Evolutionary conservation across 768 basidiomycete genomes (phyloP).

Genomic region (Trametes sanguinea): DNA sequence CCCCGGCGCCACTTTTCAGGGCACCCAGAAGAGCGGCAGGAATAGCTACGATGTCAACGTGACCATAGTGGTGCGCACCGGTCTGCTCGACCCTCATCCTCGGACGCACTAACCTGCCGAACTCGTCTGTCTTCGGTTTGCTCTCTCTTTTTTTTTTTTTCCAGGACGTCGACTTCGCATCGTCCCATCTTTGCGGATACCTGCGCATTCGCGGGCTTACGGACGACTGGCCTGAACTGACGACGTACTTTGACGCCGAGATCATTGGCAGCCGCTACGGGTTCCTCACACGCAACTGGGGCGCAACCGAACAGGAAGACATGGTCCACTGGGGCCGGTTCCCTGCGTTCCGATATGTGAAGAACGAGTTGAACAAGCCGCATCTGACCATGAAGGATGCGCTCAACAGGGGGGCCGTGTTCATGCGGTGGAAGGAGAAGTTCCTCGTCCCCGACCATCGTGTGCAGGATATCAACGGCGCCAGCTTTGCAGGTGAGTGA

Average conservation of each 20-base stretch:
- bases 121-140: too few species aligned
- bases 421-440: constrained; percentile 97
- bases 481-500: constrained; percentile 88
- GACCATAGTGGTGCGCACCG: constrained; percentile 77
- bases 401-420: constrained; percentile 72
- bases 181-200: constrained; percentile 79
- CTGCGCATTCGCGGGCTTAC: constrained; percentile 91
- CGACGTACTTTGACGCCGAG: constrained; percentile 96
- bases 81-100: constrained; percentile 39
- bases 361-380: constrained; percentile 76
- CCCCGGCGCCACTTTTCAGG: constrained; percentile 85
- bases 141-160: constrained; percentile 5
- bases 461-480: constrained; percentile 91
- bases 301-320: constrained; percentile 89
- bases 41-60: constrained; percentile 95
- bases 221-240: constrained; percentile 92
- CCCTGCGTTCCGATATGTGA: constrained; percentile 83
- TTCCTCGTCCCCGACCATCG: constrained; percentile 95
- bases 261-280: constrained; percentile 91
- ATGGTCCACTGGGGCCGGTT: constrained; percentile 94
- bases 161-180: constrained; percentile 87
- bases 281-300: constrained; percentile 89
- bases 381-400: constrained; percentile 73
- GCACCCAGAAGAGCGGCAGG: constrained; percentile 92
- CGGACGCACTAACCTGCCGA: constrained; percentile 4